Conservation (phyloP, 2,329 filamentous ascomycete species). For the Fusarium protoensiforme region DNA sequence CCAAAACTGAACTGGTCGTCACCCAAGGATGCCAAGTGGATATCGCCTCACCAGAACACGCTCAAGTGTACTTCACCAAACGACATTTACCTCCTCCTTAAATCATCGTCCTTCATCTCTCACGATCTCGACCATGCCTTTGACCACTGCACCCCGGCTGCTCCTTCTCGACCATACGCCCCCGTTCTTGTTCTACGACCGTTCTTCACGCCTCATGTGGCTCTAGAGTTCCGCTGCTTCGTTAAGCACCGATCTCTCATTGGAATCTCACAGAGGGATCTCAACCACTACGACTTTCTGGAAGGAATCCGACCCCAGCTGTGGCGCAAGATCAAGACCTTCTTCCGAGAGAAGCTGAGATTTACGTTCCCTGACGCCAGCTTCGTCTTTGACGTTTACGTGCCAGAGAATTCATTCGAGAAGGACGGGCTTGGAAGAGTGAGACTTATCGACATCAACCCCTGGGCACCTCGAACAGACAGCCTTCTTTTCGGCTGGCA, state of each 20-base stretch:
- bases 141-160: conserved; percentile 68
- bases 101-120: conserved; percentile 93
- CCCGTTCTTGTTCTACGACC: conserved; percentile 89
- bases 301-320: conserved; percentile 71
- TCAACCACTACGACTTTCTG: conserved; percentile 91
- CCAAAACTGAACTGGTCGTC: conserved; percentile 98
- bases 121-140: conserved; percentile 96
- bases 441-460: conserved; percentile 93
- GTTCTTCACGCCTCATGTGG: conserved; percentile 88
- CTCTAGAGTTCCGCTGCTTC: conserved; percentile 95
- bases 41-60: conserved; percentile 84
- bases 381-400: conserved; percentile 93
- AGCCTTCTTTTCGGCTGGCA: conserved; percentile 89
- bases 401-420: conserved; percentile 73
- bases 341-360: conserved; percentile 80
- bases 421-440: conserved; percentile 75
- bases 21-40: conserved; percentile 96
- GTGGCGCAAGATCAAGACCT: conserved; percentile 74
- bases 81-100: conserved; percentile 93
- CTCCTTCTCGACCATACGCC: conserved; percentile 63
- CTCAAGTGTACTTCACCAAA: conserved; percentile 90
- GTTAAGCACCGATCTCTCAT: conserved; percentile 85
- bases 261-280: conserved; percentile 87
- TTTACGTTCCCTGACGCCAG: conserved; percentile 84
- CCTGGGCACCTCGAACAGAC: conserved; percentile 92